Evolutionary conservation across 2,329 filamentous ascomycete species (phyloP), one percentile per base, ranked within the genome.

Genomic region (Elsinoe necatrix): DNA sequence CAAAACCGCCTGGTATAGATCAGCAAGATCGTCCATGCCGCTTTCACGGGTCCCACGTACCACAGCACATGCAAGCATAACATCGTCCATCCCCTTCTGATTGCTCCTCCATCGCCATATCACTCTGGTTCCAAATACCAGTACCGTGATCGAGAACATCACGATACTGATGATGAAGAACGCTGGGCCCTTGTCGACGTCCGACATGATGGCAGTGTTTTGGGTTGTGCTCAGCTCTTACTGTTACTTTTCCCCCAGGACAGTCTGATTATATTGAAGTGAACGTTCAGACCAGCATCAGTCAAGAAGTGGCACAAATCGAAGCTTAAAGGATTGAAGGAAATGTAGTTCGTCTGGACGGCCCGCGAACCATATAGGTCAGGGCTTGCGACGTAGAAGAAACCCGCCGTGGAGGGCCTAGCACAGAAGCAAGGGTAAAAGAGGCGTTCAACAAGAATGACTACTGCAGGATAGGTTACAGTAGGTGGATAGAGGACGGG

Each of bases 91-190:
- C 7, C 48, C 48, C 29, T 37, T 52, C 48, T 52, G 48, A 23
- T 52, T 52, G 14, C 48, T 52, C 34, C 48, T 35, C 48, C 48
- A 52, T 25, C 48, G n/a, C 48, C 48, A 52, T 23, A 52, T 52
- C n/a, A 52, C 12, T 25, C 48, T 21, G 20, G 16, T 39, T 8
- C 48, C 31, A 39, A 52, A 52, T 18, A 52, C 29, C 31, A 52
- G 18, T 39, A 52, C 11, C 31, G 48, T 52, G 25, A 52, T 29
- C 9, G 48, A 35, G 29, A 35, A 52, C 48, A 52, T 52, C 14
- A 39, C 48, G 48, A 52, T 52, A 52, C 48, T 52, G 48, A 52
- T 39, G 31, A 52, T 52, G 48, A 52, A 52, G 20, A 52, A 52
- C 6, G 48, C 48, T 16, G 16, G 48, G 3, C 48, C 48, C 48